phyloP scores from a whole-genome alignment of 2,329 filamentous ascomycete species.

The Alternaria rosae region DNA sequence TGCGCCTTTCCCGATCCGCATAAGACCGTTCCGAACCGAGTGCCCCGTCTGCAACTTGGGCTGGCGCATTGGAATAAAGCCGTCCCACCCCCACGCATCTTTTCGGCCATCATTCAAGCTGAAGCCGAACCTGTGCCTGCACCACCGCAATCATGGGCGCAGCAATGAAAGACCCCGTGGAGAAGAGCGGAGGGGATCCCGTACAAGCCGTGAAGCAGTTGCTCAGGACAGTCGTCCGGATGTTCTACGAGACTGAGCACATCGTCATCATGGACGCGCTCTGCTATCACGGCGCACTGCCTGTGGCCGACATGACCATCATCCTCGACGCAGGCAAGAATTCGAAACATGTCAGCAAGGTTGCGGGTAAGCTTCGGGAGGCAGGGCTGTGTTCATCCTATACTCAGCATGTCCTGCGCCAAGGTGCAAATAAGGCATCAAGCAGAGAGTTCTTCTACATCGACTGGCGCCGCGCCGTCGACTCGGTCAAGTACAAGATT shows the following conservation, averaged over 20 bases:
- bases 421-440: conserved; percentile 81
- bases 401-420: conserved; percentile 77
- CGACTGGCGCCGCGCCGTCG: conserved; percentile 91
- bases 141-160: conserved; percentile 15
- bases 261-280: conserved; percentile 83
- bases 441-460: conserved; percentile 97
- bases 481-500: conserved; percentile 94
- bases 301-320: conserved; percentile 86
- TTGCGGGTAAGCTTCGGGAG: conserved; percentile 83
- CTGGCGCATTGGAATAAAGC: conserved; percentile 21
- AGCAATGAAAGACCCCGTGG: conserved; percentile 57
- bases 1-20: not conserved
- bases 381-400: conserved; percentile 84
- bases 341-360: conserved; percentile 88
- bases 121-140: not conserved
- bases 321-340: conserved; percentile 79
- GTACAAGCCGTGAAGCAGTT: conserved; percentile 78
- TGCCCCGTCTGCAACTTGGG: not conserved
- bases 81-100: conserved; percentile 1
- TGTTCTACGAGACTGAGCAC: conserved; percentile 86
- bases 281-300: conserved; percentile 77
- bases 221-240: conserved; percentile 83
- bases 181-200: conserved; percentile 25
- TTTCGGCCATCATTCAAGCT: not conserved
- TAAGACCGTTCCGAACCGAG: not conserved